Conservation (phyloP, 371 early-diverging fungal species). For the Saksenaea vasiformis region DNA sequence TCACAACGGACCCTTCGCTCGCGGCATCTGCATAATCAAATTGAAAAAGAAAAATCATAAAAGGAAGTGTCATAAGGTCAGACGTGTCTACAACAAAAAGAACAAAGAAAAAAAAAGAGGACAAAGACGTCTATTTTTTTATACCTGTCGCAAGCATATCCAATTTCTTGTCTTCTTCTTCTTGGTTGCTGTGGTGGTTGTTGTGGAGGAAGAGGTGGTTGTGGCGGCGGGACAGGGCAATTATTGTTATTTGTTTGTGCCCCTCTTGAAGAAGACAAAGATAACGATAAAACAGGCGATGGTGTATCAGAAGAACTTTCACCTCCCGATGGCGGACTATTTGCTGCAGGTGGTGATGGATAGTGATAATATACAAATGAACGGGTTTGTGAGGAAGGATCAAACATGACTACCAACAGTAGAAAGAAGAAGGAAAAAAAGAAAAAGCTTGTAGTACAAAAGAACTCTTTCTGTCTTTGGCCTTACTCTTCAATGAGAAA, state of each 20-base stretch:
- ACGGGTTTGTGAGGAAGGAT: background rate
- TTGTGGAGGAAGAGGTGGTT: background rate
- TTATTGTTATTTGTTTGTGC: background rate
- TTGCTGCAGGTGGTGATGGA: background rate
- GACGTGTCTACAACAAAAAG: background rate
- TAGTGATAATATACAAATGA: constrained; percentile 3
- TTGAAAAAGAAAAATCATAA: constrained; percentile 6
- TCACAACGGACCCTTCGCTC: constrained; percentile 40
- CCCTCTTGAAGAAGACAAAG: background rate
- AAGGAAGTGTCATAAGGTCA: background rate
- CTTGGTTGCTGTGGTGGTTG: constrained; percentile 13
- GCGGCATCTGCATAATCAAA: constrained; percentile 26
- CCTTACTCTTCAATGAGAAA: too few species aligned
- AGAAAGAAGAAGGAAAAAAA: background rate
- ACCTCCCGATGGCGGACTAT: background rate
- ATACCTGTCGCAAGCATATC: constrained; percentile 46
- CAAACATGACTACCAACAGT: background rate
- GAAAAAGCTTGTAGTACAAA: background rate
- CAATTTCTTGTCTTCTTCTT: constrained; percentile 32
- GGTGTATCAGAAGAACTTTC: background rate
- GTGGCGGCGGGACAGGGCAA: background rate
- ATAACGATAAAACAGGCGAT: constrained; percentile 1
- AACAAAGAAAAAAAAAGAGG: background rate
- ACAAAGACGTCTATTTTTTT: background rate
- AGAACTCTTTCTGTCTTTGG: too few species aligned